Conservation (phyloP, 1,284 basidiomycete species). For the Melampsora abietis-canadensis region DNA sequence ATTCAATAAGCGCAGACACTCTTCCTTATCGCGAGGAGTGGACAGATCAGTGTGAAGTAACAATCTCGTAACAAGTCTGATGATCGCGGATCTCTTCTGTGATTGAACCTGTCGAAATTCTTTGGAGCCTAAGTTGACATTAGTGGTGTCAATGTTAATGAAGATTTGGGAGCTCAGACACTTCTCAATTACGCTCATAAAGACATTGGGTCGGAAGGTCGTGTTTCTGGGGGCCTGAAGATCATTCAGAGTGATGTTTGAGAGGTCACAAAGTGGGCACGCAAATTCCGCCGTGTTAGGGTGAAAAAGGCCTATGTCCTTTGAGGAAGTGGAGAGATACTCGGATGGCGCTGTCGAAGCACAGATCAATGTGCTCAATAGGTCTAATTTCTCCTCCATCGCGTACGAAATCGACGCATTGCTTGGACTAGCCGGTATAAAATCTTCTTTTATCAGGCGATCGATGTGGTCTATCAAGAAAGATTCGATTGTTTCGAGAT, state of each 20-base stretch:
- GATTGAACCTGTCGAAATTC: slow-evolving; percentile 22
- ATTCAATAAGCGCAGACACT: slow-evolving; percentile 20
- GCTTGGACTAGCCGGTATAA: no score
- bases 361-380: slow-evolving; percentile 31
- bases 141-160: neutral
- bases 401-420: no score
- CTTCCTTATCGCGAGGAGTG: slow-evolving; percentile 1
- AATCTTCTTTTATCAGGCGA: neutral
- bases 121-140: slow-evolving; percentile 5
- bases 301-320: slow-evolving; percentile 17
- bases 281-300: slow-evolving; percentile 22
- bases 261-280: slow-evolving; percentile 30
- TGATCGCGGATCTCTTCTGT: slow-evolving; percentile 16
- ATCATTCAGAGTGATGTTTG: slow-evolving; percentile 9
- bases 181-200: slow-evolving; percentile 17
- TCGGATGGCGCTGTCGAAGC: slow-evolving; percentile 4
- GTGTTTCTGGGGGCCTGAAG: neutral
- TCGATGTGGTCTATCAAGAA: neutral
- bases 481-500: neutral
- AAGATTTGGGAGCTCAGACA: slow-evolving; percentile 36
- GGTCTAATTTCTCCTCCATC: slow-evolving; percentile 35
- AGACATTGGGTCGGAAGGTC: slow-evolving; percentile 20
- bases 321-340: slow-evolving; percentile 1
- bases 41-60: slow-evolving; percentile 32
- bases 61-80: slow-evolving; percentile 37